phyloP scores from a whole-genome alignment of 192 early-diverging fungal genomes.

The Rhizophlyctis rosea region DNA sequence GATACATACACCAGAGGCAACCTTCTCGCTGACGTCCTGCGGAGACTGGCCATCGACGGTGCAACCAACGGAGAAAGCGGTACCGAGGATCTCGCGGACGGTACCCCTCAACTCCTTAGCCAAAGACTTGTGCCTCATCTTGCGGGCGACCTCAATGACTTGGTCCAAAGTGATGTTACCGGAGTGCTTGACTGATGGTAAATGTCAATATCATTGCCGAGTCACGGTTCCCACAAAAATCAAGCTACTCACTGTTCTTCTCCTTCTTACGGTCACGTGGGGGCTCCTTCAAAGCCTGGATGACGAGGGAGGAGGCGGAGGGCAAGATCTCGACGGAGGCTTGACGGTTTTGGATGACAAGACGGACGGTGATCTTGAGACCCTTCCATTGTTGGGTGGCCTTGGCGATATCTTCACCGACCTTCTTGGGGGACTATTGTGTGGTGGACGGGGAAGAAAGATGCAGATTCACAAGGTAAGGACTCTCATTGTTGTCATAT shows the following conservation, averaged over 20 bases:
- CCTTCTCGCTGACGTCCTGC: conserved; percentile 78
- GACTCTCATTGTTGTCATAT: background rate
- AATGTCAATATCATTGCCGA: background rate
- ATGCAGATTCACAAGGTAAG: conserved; percentile 1
- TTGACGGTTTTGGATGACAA: conserved; percentile 99
- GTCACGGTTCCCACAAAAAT: background rate
- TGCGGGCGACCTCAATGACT: conserved; percentile 93
- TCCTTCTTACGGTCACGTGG: conserved; percentile 99
- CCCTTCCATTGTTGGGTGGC: conserved; percentile 99
- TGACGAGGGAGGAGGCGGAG: conserved; percentile 93
- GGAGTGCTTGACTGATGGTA: conserved; percentile 73
- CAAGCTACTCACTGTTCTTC: conserved; percentile 81
- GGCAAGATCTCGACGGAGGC: conserved; percentile 95
- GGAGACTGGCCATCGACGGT: conserved; percentile 97
- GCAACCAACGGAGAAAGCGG: conserved; percentile 90
- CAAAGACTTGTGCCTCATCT: conserved; percentile 91
- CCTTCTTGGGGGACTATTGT: conserved; percentile 92
- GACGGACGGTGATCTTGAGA: conserved; percentile 95
- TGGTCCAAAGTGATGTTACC: conserved; percentile 95
- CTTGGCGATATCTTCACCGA: conserved; percentile 99
- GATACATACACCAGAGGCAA: conserved; percentile 65
- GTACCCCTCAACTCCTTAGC: conserved; percentile 93
- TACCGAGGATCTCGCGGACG: conserved; percentile 96
- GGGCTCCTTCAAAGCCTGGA: conserved; percentile 96
- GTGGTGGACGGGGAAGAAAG: background rate